These are phyloP conservation scores for Penicillium alfredii DNA, from an alignment of 495 filamentous ascomycete genomes.

Conservation along the genomic window DNA sequence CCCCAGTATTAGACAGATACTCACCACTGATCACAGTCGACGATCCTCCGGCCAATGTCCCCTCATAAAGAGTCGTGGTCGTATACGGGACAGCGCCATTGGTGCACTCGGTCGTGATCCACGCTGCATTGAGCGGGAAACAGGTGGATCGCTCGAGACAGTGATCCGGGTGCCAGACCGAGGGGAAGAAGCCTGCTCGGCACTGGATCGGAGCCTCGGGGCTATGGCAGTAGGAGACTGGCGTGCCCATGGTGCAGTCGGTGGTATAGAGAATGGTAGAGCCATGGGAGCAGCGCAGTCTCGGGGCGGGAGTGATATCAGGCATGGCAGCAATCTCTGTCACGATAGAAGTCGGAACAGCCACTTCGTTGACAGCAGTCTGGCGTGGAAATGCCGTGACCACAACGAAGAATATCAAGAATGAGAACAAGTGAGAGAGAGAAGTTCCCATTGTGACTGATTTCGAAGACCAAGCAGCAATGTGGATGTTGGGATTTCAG, in stretches of 20 bases:
- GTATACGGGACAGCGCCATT: constrained; percentile 19
- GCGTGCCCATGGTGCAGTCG: constrained; percentile 23
- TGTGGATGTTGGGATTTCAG: too few species aligned
- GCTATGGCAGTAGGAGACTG: constrained; percentile 19
- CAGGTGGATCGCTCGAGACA: constrained; percentile 23
- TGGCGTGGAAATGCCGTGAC: constrained; percentile 12
- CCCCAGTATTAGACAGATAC: too few species aligned
- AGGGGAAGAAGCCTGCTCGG: constrained; percentile 18
- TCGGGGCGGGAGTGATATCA: constrained; percentile 11
- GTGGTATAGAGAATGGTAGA: constrained; percentile 24
- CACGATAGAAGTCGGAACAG: constrained; percentile 1
- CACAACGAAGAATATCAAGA: not conserved
- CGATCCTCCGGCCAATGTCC: constrained; percentile 15
- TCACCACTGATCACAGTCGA: constrained; percentile 17
- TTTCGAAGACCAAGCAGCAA: too few species aligned
- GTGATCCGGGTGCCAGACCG: constrained; percentile 27
- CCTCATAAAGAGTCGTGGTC: constrained; percentile 20
- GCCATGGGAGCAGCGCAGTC: constrained; percentile 15
- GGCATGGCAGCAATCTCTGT: constrained; percentile 6
- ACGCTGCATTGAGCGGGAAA: constrained; percentile 18
- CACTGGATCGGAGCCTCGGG: constrained; percentile 14
- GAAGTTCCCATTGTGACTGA: constrained; percentile 3
- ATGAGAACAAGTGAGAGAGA: not conserved
- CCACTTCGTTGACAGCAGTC: not conserved
- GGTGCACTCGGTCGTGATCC: constrained; percentile 25